Evolutionary conservation across 305 asterid species (phyloP).

Genomic region (Vinca major): DNA sequence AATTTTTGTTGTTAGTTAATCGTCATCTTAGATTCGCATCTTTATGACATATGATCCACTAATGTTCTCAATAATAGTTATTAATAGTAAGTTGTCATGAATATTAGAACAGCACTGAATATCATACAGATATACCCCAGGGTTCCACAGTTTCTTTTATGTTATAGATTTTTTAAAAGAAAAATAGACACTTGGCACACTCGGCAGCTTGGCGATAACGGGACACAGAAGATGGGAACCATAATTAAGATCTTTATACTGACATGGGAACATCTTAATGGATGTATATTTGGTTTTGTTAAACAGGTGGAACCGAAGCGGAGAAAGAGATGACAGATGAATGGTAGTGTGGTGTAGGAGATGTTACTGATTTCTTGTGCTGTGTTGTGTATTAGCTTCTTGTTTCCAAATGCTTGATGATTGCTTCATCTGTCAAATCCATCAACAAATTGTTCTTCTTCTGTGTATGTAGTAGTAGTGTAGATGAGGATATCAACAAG

Average conservation of each 20-base stretch:
- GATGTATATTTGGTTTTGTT: constrained; percentile 10
- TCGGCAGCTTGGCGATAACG: too few species aligned
- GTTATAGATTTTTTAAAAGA: too few species aligned
- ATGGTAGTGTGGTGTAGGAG: constrained; percentile 20
- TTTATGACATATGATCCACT: not conserved
- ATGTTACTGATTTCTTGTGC: constrained; percentile 24
- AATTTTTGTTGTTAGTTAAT: constrained; percentile 3
- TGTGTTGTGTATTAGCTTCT: constrained; percentile 24
- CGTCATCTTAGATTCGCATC: not conserved
- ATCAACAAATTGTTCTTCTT: too few species aligned
- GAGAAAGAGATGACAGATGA: constrained; percentile 50
- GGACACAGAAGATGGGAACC: too few species aligned
- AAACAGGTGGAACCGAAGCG: constrained; percentile 72
- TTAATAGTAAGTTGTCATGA: not conserved
- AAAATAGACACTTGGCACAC: too few species aligned
- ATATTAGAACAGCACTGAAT: not conserved
- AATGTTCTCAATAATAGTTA: not conserved
- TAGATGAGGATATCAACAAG: too few species aligned
- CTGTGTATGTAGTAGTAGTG: too few species aligned
- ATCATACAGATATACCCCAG: not conserved
- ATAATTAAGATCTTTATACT: not conserved
- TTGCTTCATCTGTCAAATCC: too few species aligned
- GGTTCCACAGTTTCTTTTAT: too few species aligned
- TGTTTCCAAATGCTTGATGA: too few species aligned
- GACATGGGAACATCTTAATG: not conserved